phyloP scores from a whole-genome alignment of 2,329 filamentous ascomycete genomes.

The Cladobotryum mycophilum region DNA sequence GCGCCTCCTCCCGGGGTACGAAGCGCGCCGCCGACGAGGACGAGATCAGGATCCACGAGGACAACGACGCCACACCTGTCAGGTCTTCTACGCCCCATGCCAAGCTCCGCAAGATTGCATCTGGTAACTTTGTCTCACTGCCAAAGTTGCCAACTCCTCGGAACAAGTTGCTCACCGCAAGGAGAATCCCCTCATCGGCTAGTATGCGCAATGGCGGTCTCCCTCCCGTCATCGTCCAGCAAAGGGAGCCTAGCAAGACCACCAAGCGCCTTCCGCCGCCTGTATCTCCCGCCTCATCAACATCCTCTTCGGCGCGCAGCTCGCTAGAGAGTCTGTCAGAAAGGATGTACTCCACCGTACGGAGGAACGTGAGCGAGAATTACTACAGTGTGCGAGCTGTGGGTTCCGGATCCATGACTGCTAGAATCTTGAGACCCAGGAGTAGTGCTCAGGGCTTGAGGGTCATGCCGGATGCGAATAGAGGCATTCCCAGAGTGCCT shows the following conservation, averaged over 20 bases:
- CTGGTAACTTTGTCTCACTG: slow-evolving; percentile 34
- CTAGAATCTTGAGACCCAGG: slow-evolving; percentile 21
- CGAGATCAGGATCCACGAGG: slow-evolving; percentile 8
- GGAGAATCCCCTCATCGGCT: slow-evolving; percentile 7
- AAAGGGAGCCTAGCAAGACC: slow-evolving; percentile 19
- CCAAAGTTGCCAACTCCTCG: slow-evolving; percentile 28
- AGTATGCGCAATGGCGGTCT: slow-evolving; percentile 7
- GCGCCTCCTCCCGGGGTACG: slow-evolving; percentile 38
- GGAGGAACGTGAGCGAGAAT: slow-evolving; percentile 16
- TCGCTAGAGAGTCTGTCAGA: slow-evolving; percentile 6
- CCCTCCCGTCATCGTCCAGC: not conserved
- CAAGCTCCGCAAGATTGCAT: slow-evolving; percentile 48
- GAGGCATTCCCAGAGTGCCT: slow-evolving; percentile 40
- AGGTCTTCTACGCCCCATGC: slow-evolving; percentile 30
- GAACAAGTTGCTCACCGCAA: slow-evolving; percentile 16
- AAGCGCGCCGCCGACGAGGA: slow-evolving; percentile 36
- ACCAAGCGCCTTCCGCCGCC: slow-evolving; percentile 18
- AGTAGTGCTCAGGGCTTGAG: slow-evolving; percentile 25
- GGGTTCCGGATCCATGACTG: slow-evolving; percentile 13
- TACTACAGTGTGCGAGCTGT: slow-evolving; percentile 13
- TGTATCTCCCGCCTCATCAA: not conserved
- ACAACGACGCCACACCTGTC: slow-evolving; percentile 9
- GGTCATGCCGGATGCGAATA: slow-evolving; percentile 40
- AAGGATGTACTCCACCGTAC: not conserved
- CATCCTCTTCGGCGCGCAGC: slow-evolving; percentile 3